Conservation (phyloP, 1,284 basidiomycete species). For the Calocybe gambosa region DNA sequence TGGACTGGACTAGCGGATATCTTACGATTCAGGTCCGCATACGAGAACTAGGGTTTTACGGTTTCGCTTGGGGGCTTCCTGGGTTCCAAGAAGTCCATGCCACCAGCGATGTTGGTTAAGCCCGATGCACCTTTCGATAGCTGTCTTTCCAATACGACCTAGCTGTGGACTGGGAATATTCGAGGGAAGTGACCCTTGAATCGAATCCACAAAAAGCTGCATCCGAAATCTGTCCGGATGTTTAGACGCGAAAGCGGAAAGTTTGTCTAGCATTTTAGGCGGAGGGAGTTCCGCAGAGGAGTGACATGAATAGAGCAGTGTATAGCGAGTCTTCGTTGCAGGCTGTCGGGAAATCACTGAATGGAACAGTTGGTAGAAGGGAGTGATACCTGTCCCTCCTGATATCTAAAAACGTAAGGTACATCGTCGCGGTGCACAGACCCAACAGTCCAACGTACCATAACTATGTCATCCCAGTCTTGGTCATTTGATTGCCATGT, state of each 20-base stretch:
- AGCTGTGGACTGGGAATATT: conserved; percentile 25
- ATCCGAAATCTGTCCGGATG: conserved; percentile 52
- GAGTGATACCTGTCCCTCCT: conserved; percentile 79
- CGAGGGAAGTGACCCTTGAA: conserved; percentile 24
- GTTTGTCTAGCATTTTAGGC: conserved; percentile 42
- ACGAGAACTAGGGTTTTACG: conserved; percentile 58
- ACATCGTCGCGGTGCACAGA: background rate
- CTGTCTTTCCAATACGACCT: conserved; percentile 48
- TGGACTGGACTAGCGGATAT: conserved; percentile 37
- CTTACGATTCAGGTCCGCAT: conserved; percentile 76
- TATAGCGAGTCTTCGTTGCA: conserved; percentile 47
- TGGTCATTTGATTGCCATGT: conserved; percentile 65
- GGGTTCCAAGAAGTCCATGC: conserved; percentile 29
- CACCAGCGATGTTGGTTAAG: conserved; percentile 36
- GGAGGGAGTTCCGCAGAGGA: conserved; percentile 63
- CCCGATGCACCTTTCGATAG: conserved; percentile 37
- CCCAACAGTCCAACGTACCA: conserved; percentile 42
- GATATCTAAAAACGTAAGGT: conserved; percentile 51
- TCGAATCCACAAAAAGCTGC: conserved; percentile 55
- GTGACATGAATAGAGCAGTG: conserved; percentile 64
- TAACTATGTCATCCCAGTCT: conserved; percentile 70
- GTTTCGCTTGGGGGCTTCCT: conserved; percentile 18
- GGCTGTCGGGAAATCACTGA: conserved; percentile 28
- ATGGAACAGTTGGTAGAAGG: conserved; percentile 67
- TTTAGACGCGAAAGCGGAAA: conserved; percentile 39